Conservation (phyloP, 768 basidiomycete species). For the Tricholoma sp. region DNA sequence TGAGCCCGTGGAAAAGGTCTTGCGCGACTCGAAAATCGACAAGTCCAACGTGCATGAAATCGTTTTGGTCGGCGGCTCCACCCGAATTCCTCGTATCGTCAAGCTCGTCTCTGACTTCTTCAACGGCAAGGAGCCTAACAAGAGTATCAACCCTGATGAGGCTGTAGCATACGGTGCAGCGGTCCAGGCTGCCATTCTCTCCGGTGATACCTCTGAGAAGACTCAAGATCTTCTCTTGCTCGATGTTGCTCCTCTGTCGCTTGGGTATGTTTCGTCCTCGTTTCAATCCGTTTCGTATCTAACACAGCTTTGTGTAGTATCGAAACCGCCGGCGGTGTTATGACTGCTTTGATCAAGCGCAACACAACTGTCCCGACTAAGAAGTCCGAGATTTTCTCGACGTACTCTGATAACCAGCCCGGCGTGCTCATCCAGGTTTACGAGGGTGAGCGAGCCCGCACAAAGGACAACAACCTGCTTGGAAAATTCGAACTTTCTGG, state of each 20-base stretch:
- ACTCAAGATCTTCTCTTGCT: conserved; percentile 94
- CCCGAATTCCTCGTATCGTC: conserved; percentile 95
- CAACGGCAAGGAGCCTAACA: conserved; percentile 98
- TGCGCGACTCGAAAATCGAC: conserved; percentile 97
- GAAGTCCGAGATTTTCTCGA: conserved; percentile 98
- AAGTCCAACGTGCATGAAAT: conserved; percentile 95
- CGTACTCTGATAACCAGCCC: conserved; percentile 97
- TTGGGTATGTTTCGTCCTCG: conserved; percentile 35
- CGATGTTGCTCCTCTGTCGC: conserved; percentile 86
- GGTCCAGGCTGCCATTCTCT: conserved; percentile 96
- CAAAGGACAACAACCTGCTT: conserved; percentile 97
- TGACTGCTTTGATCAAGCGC: conserved; percentile 97
- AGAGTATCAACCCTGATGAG: conserved; percentile 99
- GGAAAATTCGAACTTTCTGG: conserved; percentile 98
- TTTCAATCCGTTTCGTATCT: conserved; percentile 21
- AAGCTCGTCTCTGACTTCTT: conserved; percentile 99
- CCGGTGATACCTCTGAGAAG: conserved; percentile 97
- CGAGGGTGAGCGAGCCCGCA: conserved; percentile 97
- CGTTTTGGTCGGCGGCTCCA: conserved; percentile 96
- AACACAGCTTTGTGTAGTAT: conserved; percentile 47
- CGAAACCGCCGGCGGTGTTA: conserved; percentile 98
- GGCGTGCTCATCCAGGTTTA: conserved; percentile 98
- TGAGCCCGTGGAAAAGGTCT: conserved; percentile 96
- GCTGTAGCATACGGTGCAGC: conserved; percentile 99
- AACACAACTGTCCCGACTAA: conserved; percentile 99